Conservation (phyloP, 2,329 filamentous ascomycete genomes). For the Colletotrichum tropicicola region DNA sequence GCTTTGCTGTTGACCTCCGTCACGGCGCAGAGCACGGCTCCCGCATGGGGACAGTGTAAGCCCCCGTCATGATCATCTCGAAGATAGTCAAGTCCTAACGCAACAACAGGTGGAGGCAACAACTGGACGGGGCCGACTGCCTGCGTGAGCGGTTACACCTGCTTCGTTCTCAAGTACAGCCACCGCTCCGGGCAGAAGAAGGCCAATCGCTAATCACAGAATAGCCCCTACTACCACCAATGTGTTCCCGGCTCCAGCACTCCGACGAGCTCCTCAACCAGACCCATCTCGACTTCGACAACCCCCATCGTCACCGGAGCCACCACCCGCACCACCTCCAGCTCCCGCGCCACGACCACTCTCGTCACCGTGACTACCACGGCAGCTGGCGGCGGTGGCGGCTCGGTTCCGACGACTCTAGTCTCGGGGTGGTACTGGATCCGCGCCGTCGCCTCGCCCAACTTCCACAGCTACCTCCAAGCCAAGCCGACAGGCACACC, state of each 20-base stretch:
- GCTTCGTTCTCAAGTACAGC: constrained; percentile 20
- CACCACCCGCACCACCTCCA: background rate
- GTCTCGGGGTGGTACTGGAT: constrained; percentile 64
- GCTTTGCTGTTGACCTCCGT: background rate
- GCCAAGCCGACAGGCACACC: constrained; percentile 52
- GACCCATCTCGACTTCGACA: background rate
- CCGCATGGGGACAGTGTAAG: constrained; percentile 26
- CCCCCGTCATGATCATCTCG: no score
- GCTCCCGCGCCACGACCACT: constrained; percentile 15
- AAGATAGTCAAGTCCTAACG: no score
- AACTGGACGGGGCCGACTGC: constrained; percentile 19
- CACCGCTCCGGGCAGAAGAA: background rate
- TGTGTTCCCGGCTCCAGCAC: constrained; percentile 20
- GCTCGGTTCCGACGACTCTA: constrained; percentile 46
- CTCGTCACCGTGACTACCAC: constrained; percentile 20
- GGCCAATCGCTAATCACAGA: background rate
- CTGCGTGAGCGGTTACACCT: constrained; percentile 28
- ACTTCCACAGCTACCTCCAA: constrained; percentile 66
- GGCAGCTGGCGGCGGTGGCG: constrained; percentile 9
- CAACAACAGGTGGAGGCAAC: constrained; percentile 16
- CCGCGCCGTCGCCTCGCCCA: constrained; percentile 63
- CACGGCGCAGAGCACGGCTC: constrained; percentile 10
- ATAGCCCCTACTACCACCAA: constrained; percentile 25
- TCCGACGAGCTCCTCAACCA: constrained; percentile 8
- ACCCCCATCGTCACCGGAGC: constrained; percentile 1